Base-by-base conservation (phyloP, 108 stramenopile species). In the Pseudonitzschia pungens region DNA sequence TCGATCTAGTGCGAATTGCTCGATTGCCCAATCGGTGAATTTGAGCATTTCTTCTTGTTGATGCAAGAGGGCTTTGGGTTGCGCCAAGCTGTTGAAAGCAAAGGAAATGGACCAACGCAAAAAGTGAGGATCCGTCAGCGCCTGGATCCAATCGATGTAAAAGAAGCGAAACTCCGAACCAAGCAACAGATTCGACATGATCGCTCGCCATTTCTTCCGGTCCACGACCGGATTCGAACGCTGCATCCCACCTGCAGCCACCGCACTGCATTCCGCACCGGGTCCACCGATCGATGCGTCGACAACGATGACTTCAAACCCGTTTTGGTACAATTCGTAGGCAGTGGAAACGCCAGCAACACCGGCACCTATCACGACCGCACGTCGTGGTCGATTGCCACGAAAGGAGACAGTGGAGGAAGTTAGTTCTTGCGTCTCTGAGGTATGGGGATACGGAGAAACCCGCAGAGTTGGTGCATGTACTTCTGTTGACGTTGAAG, bases 221-320 rank as follows among this genome's bases (percentile, higher is more conserved):
- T 81, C 80, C 18, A 81, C 80, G 0, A 59, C 58, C 20, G 80
- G 80, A 60, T 81, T 81, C n/a, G 72, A 73, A 41, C 71, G 20
- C 54, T 81, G 80, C 80, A 81, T 81, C 29, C 80, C 80, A 1
- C 78, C 78, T 4, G 78, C 78, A 26, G 74, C 75, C 44, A 69
- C 71, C 41, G 74, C 75, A 67, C 79, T 80, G 62, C 74, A 75
- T 76, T 81, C 80, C 58, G 72, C 43, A 4, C 76, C 80, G 32
- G 80, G 72, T 43, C 20, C 29, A 29, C 21, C 14, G 0, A 58
- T 45, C 36, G 36, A 36, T 5, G 69, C 58, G 33, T 81, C 80
- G 15, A 81, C 43, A 21, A 81, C 31, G 9, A 41, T 68, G 15
- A 81, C 80, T 26, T 71, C 56, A 16, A 77, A 68, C 7, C 76